These are phyloP conservation scores for Porpolomopsis calyptriformis DNA, from an alignment of 768 basidiomycete species.

Conservation along the genomic window DNA sequence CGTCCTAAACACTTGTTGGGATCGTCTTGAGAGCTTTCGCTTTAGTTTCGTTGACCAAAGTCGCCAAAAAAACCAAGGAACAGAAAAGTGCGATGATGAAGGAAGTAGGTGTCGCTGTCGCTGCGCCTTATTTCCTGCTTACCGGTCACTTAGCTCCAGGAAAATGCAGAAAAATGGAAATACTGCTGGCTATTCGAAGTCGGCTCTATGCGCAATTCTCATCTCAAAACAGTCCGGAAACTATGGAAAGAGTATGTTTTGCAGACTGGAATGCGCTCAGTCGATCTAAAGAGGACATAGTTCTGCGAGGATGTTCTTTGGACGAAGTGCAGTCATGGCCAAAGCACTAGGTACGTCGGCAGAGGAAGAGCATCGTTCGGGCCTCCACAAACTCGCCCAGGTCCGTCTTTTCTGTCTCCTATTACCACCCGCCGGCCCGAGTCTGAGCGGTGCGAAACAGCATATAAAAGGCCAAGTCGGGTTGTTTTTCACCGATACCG, in stretches of 20 bases:
- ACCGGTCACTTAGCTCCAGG: constrained; percentile 50
- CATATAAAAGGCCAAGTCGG: constrained; percentile 94
- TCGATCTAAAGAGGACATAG: constrained; percentile 26
- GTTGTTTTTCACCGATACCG: constrained; percentile 81
- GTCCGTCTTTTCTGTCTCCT: constrained; percentile 26
- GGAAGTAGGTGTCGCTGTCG: constrained; percentile 40
- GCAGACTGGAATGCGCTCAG: background rate
- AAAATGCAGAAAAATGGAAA: constrained; percentile 78
- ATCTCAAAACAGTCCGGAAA: constrained; percentile 86
- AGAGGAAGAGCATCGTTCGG: constrained; percentile 76
- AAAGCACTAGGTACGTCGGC: constrained; percentile 84
- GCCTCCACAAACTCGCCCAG: constrained; percentile 69
- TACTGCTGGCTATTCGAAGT: constrained; percentile 96
- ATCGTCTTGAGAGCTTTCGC: constrained; percentile 8
- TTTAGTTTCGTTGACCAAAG: constrained; percentile 87
- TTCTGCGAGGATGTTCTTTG: constrained; percentile 86
- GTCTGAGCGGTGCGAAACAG: constrained; percentile 29
- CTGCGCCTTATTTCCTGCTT: constrained; percentile 4
- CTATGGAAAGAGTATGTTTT: constrained; percentile 81
- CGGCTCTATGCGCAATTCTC: constrained; percentile 90
- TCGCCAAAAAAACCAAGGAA: constrained; percentile 84
- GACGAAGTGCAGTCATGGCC: constrained; percentile 81
- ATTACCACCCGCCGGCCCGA: background rate
- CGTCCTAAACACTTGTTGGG: too few species aligned
- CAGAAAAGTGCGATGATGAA: constrained; percentile 78